Evolutionary conservation across 2,329 filamentous ascomycete genomes (phyloP), one percentile per base, ranked within the genome.

Genomic region (Bipolaris bicolor): DNA sequence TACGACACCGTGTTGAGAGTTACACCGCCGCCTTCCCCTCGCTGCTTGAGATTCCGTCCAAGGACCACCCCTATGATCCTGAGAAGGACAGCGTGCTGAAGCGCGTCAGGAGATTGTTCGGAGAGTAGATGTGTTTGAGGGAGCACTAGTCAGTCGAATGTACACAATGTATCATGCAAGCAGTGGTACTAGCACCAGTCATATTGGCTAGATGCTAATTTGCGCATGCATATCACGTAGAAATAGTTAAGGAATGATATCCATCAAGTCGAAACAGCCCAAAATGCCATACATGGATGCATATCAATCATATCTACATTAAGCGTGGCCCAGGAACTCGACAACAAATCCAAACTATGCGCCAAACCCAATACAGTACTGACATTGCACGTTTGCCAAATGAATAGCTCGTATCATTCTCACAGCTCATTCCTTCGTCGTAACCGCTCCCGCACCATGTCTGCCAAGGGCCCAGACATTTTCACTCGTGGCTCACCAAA

Each of bases 71-170:
- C 2, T 99, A 99, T 75, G 94, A 99, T 71, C 95, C 95, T 0
- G 95, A 99, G 80, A 99, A 99, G 83, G 95, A 99, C 78, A 98
- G 94, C 74, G 94, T 99, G 41, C 78, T 99, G 79, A 90, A 93
- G 80, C 86, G 95, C 66, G 95, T 99, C 64, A 82, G 86, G 75
- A 86, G 88, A 70, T 72, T 91, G 62, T 89, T 89, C 78, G 87
- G 87, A 65, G 87, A 93, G 81, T 93, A 86, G 75, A 47, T 9
- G 1, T 34, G n/a, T n/a, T 33, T 18, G 24, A 26, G 13, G n/a
- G 37, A 24, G 20, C 39, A 43, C 15, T 20, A 18, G 33, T n/a
- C 36, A 3, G 29, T 20, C 18, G 3, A 2, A 22, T 24, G 43
- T 5, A n/a, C 26, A 9, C n/a, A 3, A 33, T 40, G 44, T 48